Evolutionary conservation across 345 rosid species (phyloP), one percentile per base, ranked within the genome.

Genomic region (Cardiospermum halicacabum): DNA sequence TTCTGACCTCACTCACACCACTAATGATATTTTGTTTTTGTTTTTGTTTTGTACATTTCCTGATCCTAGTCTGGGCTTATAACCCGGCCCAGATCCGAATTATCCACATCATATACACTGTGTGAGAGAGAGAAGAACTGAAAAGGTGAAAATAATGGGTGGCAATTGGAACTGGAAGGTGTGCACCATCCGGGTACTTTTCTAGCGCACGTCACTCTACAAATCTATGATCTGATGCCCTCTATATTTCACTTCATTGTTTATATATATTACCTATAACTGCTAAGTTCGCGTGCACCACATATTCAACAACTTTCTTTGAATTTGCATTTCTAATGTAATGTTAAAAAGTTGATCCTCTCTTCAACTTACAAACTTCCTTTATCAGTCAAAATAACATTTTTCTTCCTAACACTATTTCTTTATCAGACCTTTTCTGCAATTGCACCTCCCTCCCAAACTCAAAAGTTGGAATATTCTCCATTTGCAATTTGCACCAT

Each of bases 271-370:
- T 2, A n/a, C n/a, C n/a, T n/a, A 58, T 62, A 56, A 60, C 43
- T 30, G 25, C 57, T 64, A 25, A n/a, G n/a, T n/a, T n/a, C 75
- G 81, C 79, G 65, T 77, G 84, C 84, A 27, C 13, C 34, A 24
- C 21, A 59, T 55, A 68, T 43, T 18, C 43, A 31, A 18, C 49
- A 19, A 19, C 12, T 4, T 8, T 9, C 11, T 21, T 19, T 50
- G n/a, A 62, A 27, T 4, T 53, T 62, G 57, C 15, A 56, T 34
- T 69, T 53, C 74, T 70, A 60, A 56, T 27, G 58, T 62, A 57
- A 45, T 50, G 8, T 40, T 54, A 72, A 50, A 72, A 56, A 49
- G 48, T 59, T 32, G 49, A 67, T 66, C 51, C 69, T 27, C 40
- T 68, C 54, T 47, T 62, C 7, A 43, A 34, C 6, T 34, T 34